Conservation (phyloP, 2,329 filamentous ascomycete genomes). For the Ceratocystis papillata region DNA sequence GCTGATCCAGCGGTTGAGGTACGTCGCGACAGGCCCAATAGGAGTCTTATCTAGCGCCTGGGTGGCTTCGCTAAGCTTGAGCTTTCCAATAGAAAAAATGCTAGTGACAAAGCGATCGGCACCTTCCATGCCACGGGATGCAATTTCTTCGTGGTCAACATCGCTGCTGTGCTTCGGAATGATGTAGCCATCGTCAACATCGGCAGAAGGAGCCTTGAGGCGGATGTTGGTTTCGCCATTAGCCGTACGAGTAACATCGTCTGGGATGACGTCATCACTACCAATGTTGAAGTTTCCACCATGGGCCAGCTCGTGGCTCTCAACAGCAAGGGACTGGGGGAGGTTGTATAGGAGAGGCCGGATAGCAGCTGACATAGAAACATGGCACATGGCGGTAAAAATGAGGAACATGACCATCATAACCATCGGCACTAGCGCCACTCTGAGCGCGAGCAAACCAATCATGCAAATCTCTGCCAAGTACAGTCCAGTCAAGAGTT, state of each 20-base stretch:
- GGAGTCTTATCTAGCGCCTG: constrained; percentile 28
- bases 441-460: constrained; percentile 65
- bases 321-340: constrained; percentile 56
- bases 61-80: constrained; percentile 29
- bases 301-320: constrained; percentile 27
- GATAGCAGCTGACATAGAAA: constrained; percentile 61
- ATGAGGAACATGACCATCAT: constrained; percentile 67
- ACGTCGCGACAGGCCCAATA: constrained; percentile 28
- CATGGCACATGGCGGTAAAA: constrained; percentile 65
- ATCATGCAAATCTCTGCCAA: constrained; percentile 72
- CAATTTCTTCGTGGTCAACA: constrained; percentile 24
- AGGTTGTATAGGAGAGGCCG: constrained; percentile 67
- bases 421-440: constrained; percentile 56
- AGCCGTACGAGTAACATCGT: neutral
- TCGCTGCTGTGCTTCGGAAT: constrained; percentile 25
- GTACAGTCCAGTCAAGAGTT: constrained; percentile 75
- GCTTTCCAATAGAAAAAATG: constrained; percentile 30
- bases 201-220: constrained; percentile 1
- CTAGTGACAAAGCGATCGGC: constrained; percentile 31
- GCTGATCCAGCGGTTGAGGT: constrained; percentile 28
- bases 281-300: constrained; percentile 23
- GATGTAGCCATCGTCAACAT: constrained; percentile 27
- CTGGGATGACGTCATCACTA: constrained; percentile 22
- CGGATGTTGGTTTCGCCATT: neutral
- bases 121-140: constrained; percentile 34